Percentiles rank a stretch among this genome's conserved stretches.
phyloP scores from a whole-genome alignment of 2,329 filamentous ascomycete genomes.

The Fusarium newnesense region DNA sequence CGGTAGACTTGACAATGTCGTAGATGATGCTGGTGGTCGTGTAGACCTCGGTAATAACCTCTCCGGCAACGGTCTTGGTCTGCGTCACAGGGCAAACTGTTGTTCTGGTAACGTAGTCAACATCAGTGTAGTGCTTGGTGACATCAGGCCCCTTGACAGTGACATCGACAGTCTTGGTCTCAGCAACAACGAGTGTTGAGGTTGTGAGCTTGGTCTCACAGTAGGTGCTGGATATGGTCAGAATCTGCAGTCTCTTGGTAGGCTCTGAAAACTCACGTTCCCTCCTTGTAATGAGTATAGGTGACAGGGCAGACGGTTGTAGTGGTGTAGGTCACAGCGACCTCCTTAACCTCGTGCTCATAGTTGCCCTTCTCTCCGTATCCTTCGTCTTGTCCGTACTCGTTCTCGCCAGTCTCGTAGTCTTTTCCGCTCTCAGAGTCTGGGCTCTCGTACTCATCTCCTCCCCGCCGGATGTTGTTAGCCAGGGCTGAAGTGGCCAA shows the following conservation, averaged over 20 bases:
- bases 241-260: background rate
- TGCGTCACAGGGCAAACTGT: conserved; percentile 56
- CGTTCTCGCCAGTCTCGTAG: conserved; percentile 16
- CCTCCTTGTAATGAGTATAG: conserved; percentile 52
- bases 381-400: conserved; percentile 15
- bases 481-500: conserved; percentile 42
- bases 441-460: conserved; percentile 25
- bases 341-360: conserved; percentile 28
- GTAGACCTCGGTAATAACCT: conserved; percentile 43
- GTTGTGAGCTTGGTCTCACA: conserved; percentile 55
- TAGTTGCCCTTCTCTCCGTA: conserved; percentile 7
- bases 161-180: conserved; percentile 52
- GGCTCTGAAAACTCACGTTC: conserved; percentile 50
- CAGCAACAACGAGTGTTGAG: conserved; percentile 56
- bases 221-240: conserved; percentile 51
- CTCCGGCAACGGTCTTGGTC: conserved; percentile 48
- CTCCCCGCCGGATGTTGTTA: conserved; percentile 34
- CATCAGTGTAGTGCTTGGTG: conserved; percentile 47
- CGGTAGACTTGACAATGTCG: conserved; percentile 44
- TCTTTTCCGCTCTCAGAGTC: conserved; percentile 16
- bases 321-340: conserved; percentile 52
- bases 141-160: conserved; percentile 49
- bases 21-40: conserved; percentile 45
- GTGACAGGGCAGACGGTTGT: conserved; percentile 59
- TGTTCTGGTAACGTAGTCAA: conserved; percentile 56